Evolutionary conservation across 768 basidiomycete species (phyloP).

Genomic region (Steccherinum ochraceum): DNA sequence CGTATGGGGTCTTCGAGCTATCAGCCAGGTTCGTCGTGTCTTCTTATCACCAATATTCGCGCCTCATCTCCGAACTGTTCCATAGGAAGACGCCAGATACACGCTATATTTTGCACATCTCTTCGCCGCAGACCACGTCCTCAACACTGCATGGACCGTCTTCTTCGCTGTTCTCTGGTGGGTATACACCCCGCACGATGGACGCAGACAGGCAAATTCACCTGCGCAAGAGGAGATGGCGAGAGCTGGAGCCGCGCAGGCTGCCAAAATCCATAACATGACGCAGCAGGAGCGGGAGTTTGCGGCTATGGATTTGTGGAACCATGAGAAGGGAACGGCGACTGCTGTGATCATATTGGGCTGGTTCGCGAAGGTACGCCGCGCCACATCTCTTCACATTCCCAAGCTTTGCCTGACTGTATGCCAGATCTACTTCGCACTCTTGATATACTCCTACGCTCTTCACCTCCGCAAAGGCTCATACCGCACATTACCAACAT

Average conservation of each 20-base stretch:
- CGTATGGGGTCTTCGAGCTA: slow-evolving; percentile 82
- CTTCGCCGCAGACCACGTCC: slow-evolving; percentile 86
- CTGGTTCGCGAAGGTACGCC: slow-evolving; percentile 82
- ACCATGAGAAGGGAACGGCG: slow-evolving; percentile 81
- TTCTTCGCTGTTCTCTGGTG: slow-evolving; percentile 92
- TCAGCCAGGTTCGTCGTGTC: slow-evolving; percentile 62
- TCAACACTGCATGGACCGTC: slow-evolving; percentile 88
- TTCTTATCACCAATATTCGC: slow-evolving; percentile 6
- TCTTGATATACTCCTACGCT: slow-evolving; percentile 89
- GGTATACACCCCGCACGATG: slow-evolving; percentile 88
- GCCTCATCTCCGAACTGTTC: slow-evolving; percentile 8
- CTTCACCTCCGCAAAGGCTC: slow-evolving; percentile 87
- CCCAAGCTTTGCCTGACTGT: background rate
- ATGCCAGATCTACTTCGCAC: slow-evolving; percentile 80
- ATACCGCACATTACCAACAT: slow-evolving; percentile 71
- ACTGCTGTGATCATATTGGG: slow-evolving; percentile 70
- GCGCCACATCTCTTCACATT: background rate
- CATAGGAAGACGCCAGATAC: slow-evolving; percentile 82
- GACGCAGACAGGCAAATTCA: slow-evolving; percentile 72
- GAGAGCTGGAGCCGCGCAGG: slow-evolving; percentile 40
- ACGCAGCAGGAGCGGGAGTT: slow-evolving; percentile 57
- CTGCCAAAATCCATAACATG: slow-evolving; percentile 38
- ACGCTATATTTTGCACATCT: slow-evolving; percentile 87
- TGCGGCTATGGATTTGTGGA: slow-evolving; percentile 83
- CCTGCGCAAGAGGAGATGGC: slow-evolving; percentile 85